Evolutionary conservation across 345 rosid genomes (phyloP), one percentile per base, ranked within the genome.

Genomic region (Chamaenerion angustifolium): DNA sequence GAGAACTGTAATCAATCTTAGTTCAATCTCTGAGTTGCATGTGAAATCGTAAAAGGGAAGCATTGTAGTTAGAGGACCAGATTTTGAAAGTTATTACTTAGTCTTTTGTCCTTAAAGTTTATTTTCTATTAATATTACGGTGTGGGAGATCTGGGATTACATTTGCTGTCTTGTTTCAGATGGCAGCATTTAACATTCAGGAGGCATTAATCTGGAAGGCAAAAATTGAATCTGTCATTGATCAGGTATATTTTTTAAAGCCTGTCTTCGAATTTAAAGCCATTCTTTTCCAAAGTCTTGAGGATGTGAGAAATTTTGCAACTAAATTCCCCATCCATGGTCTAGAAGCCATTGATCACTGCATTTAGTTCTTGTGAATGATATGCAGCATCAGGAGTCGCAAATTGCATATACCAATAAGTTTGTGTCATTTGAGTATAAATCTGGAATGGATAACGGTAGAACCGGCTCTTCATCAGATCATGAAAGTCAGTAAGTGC

Each of bases 171-270:
- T 64, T 71, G 43, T 56, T 59, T 55, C 69, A 93, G 99, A 93
- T 93, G 99, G 99, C 99, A 54, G 99, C 99, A 56, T 93, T 93
- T 75, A 93, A 93, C 77, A 88, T 93, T 64, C 97, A 85, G 64
- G 97, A 93, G 70, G 94, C 83, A 53, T 63, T 82, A 50, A 68
- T 70, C 45, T 93, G 99, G 99, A 93, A 82, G 82, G 97, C 81
- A 56, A 88, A 81, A 61, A 76, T 88, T 56, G 95, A 88, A 73
- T 57, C 63, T 59, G 92, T 88, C 37, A 93, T 93, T 49, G 99
- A 93, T 74, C 96, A 77, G 97, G 99, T 93, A 11, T 61, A 67
- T 64, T 52, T 54, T 54, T 35, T 40, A 43, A 44, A 16, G 31
- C 2, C 21, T 43, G 27, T 25, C 16, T 11, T 16, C 15, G 7